phyloP scores from a whole-genome alignment of 2,329 filamentous ascomycete genomes.

The Epichloe scottii region DNA sequence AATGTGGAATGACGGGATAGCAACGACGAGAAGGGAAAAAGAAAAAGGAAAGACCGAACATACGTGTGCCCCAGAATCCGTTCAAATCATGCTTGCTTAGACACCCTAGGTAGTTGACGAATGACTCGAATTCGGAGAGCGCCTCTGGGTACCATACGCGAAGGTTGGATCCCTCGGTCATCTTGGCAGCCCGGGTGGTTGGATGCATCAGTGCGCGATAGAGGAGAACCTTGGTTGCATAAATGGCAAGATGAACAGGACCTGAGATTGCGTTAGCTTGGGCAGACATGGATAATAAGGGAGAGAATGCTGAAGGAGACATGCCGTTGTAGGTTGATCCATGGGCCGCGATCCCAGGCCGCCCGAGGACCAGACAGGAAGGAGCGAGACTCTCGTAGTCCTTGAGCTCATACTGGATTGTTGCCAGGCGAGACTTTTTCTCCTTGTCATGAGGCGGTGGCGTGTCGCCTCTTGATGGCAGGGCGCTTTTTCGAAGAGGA shows the following conservation, averaged over 20 bases:
- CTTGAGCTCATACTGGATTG: slow-evolving; percentile 16
- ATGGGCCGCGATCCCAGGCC: slow-evolving; percentile 2
- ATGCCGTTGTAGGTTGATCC: background rate
- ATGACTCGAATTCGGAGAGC: slow-evolving; percentile 22
- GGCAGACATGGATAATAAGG: too few species aligned
- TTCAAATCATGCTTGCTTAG: background rate
- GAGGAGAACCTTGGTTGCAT: slow-evolving; percentile 27
- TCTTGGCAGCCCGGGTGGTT: slow-evolving; percentile 27
- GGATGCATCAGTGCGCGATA: slow-evolving; percentile 32
- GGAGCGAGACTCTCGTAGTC: slow-evolving; percentile 24
- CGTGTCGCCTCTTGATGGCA: background rate
- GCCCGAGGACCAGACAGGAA: slow-evolving; percentile 17
- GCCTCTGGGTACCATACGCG: slow-evolving; percentile 21
- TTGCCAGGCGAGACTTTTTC: slow-evolving; percentile 10
- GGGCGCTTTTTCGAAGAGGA: slow-evolving; percentile 5
- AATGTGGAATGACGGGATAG: too few species aligned
- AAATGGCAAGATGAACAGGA: slow-evolving; percentile 29
- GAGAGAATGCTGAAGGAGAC: background rate
- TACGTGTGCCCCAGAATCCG: background rate
- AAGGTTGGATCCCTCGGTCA: slow-evolving; percentile 21
- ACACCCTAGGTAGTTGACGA: slow-evolving; percentile 12
- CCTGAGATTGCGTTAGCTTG: slow-evolving; percentile 10
- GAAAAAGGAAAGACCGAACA: background rate
- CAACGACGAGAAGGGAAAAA: background rate
- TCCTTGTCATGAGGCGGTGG: slow-evolving; percentile 3